phyloP scores from a whole-genome alignment of 768 basidiomycete genomes.

The Phaeolepiota aurea region DNA sequence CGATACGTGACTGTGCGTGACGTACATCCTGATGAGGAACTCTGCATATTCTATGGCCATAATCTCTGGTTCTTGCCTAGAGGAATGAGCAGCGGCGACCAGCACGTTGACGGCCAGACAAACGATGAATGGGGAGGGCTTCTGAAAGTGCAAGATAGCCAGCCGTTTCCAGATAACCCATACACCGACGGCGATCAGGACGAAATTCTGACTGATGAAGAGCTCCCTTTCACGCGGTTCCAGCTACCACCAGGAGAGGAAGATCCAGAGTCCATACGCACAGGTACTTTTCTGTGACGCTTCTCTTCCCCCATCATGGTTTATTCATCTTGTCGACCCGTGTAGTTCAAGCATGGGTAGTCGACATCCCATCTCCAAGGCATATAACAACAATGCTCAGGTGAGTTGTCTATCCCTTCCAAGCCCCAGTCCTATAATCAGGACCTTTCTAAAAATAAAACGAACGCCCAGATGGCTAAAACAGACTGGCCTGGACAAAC shows the following conservation, averaged over 20 bases:
- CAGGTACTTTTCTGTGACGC: constrained; percentile 37
- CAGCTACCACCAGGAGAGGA: constrained; percentile 62
- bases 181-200: constrained; percentile 28
- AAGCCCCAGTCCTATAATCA: not conserved
- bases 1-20: constrained; percentile 47
- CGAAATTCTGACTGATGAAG: constrained; percentile 44
- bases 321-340: not conserved
- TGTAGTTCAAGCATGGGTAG: constrained; percentile 68
- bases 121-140: constrained; percentile 44
- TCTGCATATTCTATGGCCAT: constrained; percentile 73
- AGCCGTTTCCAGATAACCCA: constrained; percentile 13
- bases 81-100: constrained; percentile 7
- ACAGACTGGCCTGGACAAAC: constrained; percentile 47
- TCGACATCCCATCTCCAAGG: constrained; percentile 58
- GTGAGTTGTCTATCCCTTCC: constrained; percentile 28
- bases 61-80: constrained; percentile 55
- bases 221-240: constrained; percentile 59
- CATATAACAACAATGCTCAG: constrained; percentile 55
- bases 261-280: constrained; percentile 44
- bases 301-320: constrained; percentile 1
- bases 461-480: constrained; percentile 55
- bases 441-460: not conserved
- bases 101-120: constrained; percentile 6
- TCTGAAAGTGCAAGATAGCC: constrained; percentile 13
- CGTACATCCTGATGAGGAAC: constrained; percentile 57